These are phyloP conservation scores for Penicillium sp. DNA, from an alignment of 2,329 filamentous ascomycete genomes.

Conservation along the genomic window DNA sequence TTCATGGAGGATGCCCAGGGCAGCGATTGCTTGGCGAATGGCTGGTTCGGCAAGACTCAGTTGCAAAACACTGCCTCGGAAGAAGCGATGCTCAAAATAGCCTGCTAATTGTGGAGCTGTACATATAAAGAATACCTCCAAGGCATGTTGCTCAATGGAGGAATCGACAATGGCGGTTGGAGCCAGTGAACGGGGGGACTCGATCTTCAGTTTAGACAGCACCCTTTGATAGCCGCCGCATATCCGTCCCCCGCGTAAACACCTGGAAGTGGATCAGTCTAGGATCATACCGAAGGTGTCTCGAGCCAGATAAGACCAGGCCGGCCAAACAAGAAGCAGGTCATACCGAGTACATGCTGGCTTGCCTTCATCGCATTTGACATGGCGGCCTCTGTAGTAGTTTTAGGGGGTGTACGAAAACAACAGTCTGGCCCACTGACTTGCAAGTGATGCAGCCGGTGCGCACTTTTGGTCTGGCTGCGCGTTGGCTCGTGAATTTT, in stretches of 20 bases:
- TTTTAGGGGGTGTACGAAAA: not conserved
- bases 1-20: slow-evolving; percentile 70
- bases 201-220: not conserved
- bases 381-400: slow-evolving; percentile 38
- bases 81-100: slow-evolving; percentile 69
- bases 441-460: slow-evolving; percentile 72
- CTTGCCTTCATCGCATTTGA: slow-evolving; percentile 69
- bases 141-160: slow-evolving; percentile 15
- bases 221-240: slow-evolving; percentile 19
- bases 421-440: slow-evolving; percentile 49
- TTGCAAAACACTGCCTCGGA: slow-evolving; percentile 65
- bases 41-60: slow-evolving; percentile 66
- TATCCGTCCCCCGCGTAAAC: slow-evolving; percentile 12
- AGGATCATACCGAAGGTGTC: not conserved
- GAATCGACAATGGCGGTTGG: slow-evolving; percentile 2
- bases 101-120: slow-evolving; percentile 68
- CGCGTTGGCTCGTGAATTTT: not conserved
- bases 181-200: not conserved
- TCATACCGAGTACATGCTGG: slow-evolving; percentile 64
- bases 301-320: not conserved
- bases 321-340: not conserved
- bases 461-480: slow-evolving; percentile 13
- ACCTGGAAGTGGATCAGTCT: slow-evolving; percentile 6
- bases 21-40: slow-evolving; percentile 68
- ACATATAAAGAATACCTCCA: slow-evolving; percentile 54